Percentiles rank a stretch among this genome's conserved stretches.
phyloP scores from a whole-genome alignment of 2,329 filamentous ascomycete genomes.

The Trichoderma hamatum region DNA sequence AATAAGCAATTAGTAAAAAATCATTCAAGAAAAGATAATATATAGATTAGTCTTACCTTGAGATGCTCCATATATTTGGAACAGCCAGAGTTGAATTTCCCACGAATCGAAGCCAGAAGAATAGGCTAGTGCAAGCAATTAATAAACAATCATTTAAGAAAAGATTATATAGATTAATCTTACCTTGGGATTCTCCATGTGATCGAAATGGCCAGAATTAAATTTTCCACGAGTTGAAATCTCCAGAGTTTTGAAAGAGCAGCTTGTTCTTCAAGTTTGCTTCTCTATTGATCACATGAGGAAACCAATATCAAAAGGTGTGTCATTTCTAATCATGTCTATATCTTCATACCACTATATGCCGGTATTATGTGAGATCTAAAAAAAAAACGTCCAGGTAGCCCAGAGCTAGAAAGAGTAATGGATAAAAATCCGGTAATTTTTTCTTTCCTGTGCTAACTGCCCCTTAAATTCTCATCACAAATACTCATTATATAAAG shows the following conservation, averaged over 20 bases:
- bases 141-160: rapidly evolving
- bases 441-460: background rate
- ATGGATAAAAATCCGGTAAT: background rate
- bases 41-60: constrained; percentile 36
- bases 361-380: too few species aligned
- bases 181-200: constrained; percentile 49
- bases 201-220: constrained; percentile 55
- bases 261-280: constrained; percentile 44
- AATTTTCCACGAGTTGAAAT: too few species aligned
- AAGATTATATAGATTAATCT: background rate
- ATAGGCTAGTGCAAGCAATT: background rate
- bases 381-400: too few species aligned
- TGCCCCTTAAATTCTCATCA: background rate
- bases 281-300: constrained; percentile 62
- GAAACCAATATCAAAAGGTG: constrained; percentile 67
- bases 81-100: too few species aligned
- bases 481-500: background rate
- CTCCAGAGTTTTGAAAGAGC: constrained; percentile 51
- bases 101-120: background rate
- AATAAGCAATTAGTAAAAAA: background rate
- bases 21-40: background rate
- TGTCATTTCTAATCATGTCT: constrained; percentile 63
- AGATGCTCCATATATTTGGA: constrained; percentile 54
- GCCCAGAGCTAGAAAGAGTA: background rate
- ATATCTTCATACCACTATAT: too few species aligned